Evolutionary conservation across 2,329 filamentous ascomycete species (phyloP).

Genomic region (Monosporascus sp.): DNA sequence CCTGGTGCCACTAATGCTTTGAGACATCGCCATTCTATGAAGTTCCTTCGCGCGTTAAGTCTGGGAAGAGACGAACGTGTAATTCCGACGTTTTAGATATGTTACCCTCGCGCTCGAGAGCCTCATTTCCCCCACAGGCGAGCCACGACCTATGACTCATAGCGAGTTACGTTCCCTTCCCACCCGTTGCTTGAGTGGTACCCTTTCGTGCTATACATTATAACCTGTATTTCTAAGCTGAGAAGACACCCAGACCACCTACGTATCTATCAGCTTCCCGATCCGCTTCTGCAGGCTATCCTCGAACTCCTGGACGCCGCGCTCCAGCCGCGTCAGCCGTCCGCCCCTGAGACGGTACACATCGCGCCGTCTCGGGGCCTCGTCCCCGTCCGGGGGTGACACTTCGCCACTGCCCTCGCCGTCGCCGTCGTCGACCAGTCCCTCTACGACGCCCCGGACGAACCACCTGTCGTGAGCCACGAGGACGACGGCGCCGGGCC

Average conservation of each 20-base stretch:
- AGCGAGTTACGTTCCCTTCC: no score
- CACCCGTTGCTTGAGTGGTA: no score
- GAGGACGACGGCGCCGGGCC: slow-evolving; percentile 69
- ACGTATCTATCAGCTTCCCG: slow-evolving; percentile 12
- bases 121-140: no score
- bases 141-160: no score
- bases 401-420: slow-evolving; percentile 38
- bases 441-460: slow-evolving; percentile 67
- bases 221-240: no score
- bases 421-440: slow-evolving; percentile 37
- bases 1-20: no score
- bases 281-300: slow-evolving; percentile 18
- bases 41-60: no score
- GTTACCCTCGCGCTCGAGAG: no score
- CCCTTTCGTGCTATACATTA: no score
- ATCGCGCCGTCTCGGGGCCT: slow-evolving; percentile 39
- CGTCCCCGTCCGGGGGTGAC: slow-evolving; percentile 30
- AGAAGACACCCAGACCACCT: background rate
- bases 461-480: slow-evolving; percentile 83
- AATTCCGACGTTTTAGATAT: no score
- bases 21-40: no score
- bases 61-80: no score
- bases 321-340: slow-evolving; percentile 48
- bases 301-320: slow-evolving; percentile 61
- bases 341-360: slow-evolving; percentile 59